A percentile compares a stretch with the other conserved stretches of the same genome.
These are phyloP conservation scores for Hypericum perforatum DNA, from an alignment of 345 rosid genomes.

Conservation along the genomic window DNA sequence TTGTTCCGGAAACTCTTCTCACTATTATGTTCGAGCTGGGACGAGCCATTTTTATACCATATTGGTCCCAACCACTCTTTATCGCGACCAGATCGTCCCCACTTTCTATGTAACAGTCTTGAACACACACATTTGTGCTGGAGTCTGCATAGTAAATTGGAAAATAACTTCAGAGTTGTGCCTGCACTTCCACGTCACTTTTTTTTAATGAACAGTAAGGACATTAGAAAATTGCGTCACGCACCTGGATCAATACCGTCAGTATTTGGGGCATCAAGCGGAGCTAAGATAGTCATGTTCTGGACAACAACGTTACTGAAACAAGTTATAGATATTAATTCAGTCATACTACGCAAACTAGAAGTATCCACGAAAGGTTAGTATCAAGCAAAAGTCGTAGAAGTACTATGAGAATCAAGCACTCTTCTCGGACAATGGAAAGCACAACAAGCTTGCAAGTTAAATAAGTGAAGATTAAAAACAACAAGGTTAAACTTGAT, in stretches of 20 bases:
- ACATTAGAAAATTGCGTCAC: slow-evolving; percentile 1
- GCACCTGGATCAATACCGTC: slow-evolving; percentile 96
- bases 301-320: slow-evolving; percentile 77
- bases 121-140: slow-evolving; percentile 76
- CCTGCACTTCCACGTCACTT: too few species aligned
- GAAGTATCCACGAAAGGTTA: neutral
- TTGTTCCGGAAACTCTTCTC: slow-evolving; percentile 77
- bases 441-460: too few species aligned
- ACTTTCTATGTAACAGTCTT: slow-evolving; percentile 87
- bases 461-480: neutral
- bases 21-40: slow-evolving; percentile 76
- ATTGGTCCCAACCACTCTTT: slow-evolving; percentile 98
- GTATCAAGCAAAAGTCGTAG: too few species aligned
- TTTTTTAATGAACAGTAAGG: neutral
- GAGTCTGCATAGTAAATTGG: slow-evolving; percentile 44
- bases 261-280: slow-evolving; percentile 89
- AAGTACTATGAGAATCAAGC: too few species aligned
- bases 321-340: slow-evolving; percentile 11
- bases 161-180: neutral
- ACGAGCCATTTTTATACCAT: slow-evolving; percentile 69
- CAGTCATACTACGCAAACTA: neutral
- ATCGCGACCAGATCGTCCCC: slow-evolving; percentile 96
- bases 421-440: too few species aligned
- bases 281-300: slow-evolving; percentile 85
- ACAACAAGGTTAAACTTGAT: neutral